Evolutionary conservation across 352 stramenopile genomes (phyloP).

Genomic region (Phytopythium ostracodes): DNA sequence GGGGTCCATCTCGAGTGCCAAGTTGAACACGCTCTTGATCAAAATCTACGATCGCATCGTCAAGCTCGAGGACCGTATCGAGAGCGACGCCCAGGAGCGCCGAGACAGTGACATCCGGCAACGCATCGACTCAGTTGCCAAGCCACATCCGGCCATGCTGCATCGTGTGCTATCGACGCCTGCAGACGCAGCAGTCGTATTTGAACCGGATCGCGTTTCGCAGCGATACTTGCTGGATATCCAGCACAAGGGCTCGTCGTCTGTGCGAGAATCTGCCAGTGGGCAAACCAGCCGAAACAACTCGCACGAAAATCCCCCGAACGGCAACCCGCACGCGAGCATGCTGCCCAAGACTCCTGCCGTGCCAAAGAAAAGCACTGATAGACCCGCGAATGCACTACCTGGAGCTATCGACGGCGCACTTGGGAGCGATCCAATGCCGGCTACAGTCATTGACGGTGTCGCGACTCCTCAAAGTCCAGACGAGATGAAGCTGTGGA

Average conservation of each 20-base stretch:
- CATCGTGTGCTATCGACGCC: neutral
- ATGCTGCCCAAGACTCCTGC: neutral
- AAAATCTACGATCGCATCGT: conserved; percentile 52
- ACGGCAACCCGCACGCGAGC: conserved; percentile 4
- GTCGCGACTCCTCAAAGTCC: conserved; percentile 19
- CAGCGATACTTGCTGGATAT: conserved; percentile 37
- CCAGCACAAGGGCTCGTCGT: neutral
- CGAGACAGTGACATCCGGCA: conserved; percentile 46
- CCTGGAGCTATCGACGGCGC: neutral
- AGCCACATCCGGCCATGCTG: neutral
- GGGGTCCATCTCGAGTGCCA: conserved; percentile 2
- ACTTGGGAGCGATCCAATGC: neutral
- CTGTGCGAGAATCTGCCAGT: neutral
- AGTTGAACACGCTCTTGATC: conserved; percentile 30
- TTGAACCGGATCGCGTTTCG: conserved; percentile 63
- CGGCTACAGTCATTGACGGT: conserved; percentile 6
- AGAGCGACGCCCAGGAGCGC: conserved; percentile 38
- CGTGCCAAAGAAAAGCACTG: neutral
- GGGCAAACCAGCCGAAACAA: neutral
- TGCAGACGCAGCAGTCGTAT: conserved; percentile 20
- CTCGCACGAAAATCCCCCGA: neutral
- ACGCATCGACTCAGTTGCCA: conserved; percentile 12
- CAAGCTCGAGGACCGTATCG: conserved; percentile 43
- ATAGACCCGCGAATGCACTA: neutral
- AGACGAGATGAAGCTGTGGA: conserved; percentile 35